A percentile compares a stretch with the other conserved stretches of the same genome.
These are phyloP conservation scores for Pseudomicrostroma phylloplanum DNA, from an alignment of 1,284 basidiomycete genomes.

Conservation along the genomic window DNA sequence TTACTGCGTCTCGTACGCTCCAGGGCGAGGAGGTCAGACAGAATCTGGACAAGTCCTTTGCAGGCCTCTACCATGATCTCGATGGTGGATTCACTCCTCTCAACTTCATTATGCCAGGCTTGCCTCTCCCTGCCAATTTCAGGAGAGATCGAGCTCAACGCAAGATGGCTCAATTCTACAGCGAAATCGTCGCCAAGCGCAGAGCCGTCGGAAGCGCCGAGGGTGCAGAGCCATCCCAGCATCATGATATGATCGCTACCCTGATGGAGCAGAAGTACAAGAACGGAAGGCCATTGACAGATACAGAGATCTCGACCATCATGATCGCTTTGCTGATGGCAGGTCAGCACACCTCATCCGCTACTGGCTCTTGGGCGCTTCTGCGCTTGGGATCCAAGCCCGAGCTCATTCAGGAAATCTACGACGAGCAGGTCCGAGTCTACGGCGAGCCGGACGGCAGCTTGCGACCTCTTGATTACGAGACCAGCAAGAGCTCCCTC, in stretches of 20 bases:
- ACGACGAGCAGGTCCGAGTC: constrained; percentile 77
- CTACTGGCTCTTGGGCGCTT: constrained; percentile 81
- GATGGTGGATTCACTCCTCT: constrained; percentile 62
- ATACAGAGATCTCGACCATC: constrained; percentile 92
- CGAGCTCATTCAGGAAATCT: constrained; percentile 61
- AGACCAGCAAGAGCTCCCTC: constrained; percentile 69
- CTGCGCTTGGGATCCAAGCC: constrained; percentile 77
- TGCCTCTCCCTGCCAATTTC: constrained; percentile 83
- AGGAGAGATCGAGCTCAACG: constrained; percentile 80
- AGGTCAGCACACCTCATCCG: constrained; percentile 94
- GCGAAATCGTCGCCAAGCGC: constrained; percentile 76
- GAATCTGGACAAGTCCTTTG: constrained; percentile 74
- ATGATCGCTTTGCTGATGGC: constrained; percentile 66
- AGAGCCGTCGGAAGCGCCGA: constrained; percentile 53
- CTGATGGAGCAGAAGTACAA: constrained; percentile 81
- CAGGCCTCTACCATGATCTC: constrained; percentile 78
- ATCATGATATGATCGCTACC: constrained; percentile 84
- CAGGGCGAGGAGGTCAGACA: constrained; percentile 85
- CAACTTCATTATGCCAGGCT: constrained; percentile 85
- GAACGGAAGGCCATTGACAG: constrained; percentile 68
- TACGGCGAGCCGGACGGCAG: constrained; percentile 62
- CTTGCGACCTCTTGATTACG: constrained; percentile 75
- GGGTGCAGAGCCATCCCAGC: constrained; percentile 51
- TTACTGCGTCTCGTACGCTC: constrained; percentile 84
- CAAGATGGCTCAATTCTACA: constrained; percentile 91